Percentiles rank a stretch among this genome's conserved stretches.
phyloP scores from a whole-genome alignment of 169 alveolate genomes.

The Pseudocohnilembus persalinus region DNA sequence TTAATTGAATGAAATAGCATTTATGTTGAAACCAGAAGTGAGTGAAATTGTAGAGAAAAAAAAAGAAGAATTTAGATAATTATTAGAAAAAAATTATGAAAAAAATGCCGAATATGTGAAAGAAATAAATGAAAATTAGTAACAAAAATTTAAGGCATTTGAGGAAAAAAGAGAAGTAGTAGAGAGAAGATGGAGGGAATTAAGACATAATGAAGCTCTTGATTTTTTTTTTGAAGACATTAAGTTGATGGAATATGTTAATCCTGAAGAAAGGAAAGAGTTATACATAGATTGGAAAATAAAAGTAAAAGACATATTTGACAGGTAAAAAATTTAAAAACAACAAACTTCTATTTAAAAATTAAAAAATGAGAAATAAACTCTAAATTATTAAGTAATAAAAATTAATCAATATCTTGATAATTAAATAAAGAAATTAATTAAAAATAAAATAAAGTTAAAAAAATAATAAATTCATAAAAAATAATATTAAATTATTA shows the following conservation, averaged over 20 bases:
- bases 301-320: neutral
- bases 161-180: slow-evolving; percentile 46
- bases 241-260: slow-evolving; percentile 55
- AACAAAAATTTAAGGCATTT: slow-evolving; percentile 43
- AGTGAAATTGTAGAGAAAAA: slow-evolving; percentile 36
- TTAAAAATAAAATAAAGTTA: no score
- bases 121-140: slow-evolving; percentile 36
- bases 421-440: no score
- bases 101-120: slow-evolving; percentile 51
- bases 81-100: slow-evolving; percentile 50
- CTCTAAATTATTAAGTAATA: no score
- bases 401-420: no score
- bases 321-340: neutral
- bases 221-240: slow-evolving; percentile 47
- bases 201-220: slow-evolving; percentile 65
- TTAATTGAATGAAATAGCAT: slow-evolving; percentile 57
- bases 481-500: no score
- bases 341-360: no score
- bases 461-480: no score
- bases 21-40: slow-evolving; percentile 66
- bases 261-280: slow-evolving; percentile 57
- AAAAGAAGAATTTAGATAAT: slow-evolving; percentile 32
- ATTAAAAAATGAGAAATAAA: no score
- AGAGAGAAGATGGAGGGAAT: slow-evolving; percentile 52
- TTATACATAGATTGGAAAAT: slow-evolving; percentile 16